Conservation (phyloP, 306 rosid species). For the Medicago lupulina region DNA sequence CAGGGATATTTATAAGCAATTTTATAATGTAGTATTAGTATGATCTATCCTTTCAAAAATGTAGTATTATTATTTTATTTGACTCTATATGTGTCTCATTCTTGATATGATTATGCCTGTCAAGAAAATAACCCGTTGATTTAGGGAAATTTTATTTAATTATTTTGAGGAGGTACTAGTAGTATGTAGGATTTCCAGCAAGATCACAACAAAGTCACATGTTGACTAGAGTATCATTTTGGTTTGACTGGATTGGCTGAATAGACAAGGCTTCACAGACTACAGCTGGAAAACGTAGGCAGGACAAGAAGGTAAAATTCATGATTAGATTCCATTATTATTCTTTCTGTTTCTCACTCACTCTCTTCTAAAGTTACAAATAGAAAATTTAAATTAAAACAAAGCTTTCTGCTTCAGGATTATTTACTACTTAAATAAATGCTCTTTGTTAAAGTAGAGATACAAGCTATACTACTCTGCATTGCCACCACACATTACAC, state of each 20-base stretch:
- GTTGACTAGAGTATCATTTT: conserved; percentile 65
- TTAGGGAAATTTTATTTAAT: conserved; percentile 14
- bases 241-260: conserved; percentile 66
- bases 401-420: conserved; percentile 24
- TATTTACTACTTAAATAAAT: not conserved
- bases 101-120: conserved; percentile 37
- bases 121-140: conserved; percentile 50
- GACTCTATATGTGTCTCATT: conserved; percentile 20
- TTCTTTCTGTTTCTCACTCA: conserved; percentile 78
- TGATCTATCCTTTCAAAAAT: too few relatives aligned
- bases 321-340: conserved; percentile 97
- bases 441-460: conserved; percentile 43
- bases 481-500: conserved; percentile 32
- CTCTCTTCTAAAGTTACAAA: conserved; percentile 37
- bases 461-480: conserved; percentile 25
- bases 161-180: not conserved
- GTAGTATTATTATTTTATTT: conserved; percentile 12
- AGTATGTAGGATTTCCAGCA: conserved; percentile 47
- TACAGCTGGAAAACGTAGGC: conserved; percentile 92
- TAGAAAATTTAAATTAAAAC: conserved; percentile 2
- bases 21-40: too few relatives aligned
- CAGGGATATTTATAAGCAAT: not conserved
- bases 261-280: conserved; percentile 44
- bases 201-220: conserved; percentile 57
- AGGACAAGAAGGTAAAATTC: conserved; percentile 90